These are phyloP conservation scores for Ustilago bromivora DNA, from an alignment of 1,284 basidiomycete genomes.

Conservation along the genomic window DNA sequence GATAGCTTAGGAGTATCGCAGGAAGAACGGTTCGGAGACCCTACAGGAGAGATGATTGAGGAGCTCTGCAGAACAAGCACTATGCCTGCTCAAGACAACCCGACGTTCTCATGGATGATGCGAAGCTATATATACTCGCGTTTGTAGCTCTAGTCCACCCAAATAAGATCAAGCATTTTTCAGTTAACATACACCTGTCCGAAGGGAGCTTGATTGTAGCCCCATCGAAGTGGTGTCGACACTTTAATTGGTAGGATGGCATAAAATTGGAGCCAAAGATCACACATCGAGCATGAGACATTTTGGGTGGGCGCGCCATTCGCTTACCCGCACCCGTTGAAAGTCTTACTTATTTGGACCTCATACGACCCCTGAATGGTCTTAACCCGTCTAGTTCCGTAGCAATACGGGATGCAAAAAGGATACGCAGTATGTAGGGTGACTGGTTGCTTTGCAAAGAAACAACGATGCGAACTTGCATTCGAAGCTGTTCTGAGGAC, in stretches of 20 bases:
- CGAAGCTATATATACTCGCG: no score
- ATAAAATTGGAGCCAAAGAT: conserved; percentile 1
- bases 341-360: conserved; percentile 2
- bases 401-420: neutral
- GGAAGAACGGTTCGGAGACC: no score
- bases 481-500: neutral
- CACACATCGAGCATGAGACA: conserved; percentile 15
- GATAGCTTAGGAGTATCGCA: no score
- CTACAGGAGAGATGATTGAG: no score
- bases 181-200: no score
- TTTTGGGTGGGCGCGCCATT: neutral
- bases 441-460: conserved; percentile 9
- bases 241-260: neutral
- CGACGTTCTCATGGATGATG: no score
- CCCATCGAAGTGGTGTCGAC: no score
- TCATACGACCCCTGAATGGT: neutral
- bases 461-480: neutral
- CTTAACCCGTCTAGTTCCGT: neutral
- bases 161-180: no score
- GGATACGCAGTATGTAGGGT: neutral
- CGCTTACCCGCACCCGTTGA: conserved; percentile 2
- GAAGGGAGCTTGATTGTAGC: no score
- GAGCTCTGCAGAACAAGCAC: no score
- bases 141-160: no score
- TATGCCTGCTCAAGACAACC: no score